Conservation (phyloP, 1,284 basidiomycete genomes). For the Microbotryum violaceum region DNA sequence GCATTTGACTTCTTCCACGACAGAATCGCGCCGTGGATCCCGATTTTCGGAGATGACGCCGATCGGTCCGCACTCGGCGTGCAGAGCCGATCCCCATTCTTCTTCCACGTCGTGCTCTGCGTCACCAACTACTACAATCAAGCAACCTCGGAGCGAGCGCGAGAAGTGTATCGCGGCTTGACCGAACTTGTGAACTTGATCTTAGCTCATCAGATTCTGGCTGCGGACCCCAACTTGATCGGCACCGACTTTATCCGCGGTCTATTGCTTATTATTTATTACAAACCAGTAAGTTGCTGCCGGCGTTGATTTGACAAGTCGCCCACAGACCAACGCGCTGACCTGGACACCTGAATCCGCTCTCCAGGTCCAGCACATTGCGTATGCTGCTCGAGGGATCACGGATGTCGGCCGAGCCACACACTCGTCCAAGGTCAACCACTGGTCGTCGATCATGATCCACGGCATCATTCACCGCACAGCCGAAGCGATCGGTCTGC, state of each 20-base stretch:
- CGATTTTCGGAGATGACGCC: constrained; percentile 4
- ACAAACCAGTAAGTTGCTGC: constrained; percentile 11
- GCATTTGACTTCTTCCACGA: constrained; percentile 26
- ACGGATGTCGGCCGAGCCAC: constrained; percentile 5
- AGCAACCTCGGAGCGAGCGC: constrained; percentile 11
- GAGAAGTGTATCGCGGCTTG: constrained; percentile 26
- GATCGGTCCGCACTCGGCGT: constrained; percentile 10
- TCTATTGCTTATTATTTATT: constrained; percentile 23
- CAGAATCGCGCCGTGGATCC: constrained; percentile 25
- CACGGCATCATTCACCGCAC: constrained; percentile 22
- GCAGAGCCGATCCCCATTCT: constrained; percentile 16
- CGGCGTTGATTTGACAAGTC: background rate
- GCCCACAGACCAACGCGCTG: background rate
- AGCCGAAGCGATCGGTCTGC: constrained; percentile 16
- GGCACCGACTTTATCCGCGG: constrained; percentile 20
- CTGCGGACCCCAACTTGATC: constrained; percentile 15
- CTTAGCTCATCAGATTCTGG: constrained; percentile 17
- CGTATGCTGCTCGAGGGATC: too few species aligned
- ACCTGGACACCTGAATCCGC: background rate
- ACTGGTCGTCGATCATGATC: constrained; percentile 21
- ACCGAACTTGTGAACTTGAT: constrained; percentile 23
- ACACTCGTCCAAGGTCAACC: constrained; percentile 25
- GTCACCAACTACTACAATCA: constrained; percentile 31
- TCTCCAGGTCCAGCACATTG: too few species aligned
- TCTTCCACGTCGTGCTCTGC: constrained; percentile 27